phyloP scores from a whole-genome alignment of 225 moss, liverwort and hornwort species.

The Physcomitrium patens region DNA sequence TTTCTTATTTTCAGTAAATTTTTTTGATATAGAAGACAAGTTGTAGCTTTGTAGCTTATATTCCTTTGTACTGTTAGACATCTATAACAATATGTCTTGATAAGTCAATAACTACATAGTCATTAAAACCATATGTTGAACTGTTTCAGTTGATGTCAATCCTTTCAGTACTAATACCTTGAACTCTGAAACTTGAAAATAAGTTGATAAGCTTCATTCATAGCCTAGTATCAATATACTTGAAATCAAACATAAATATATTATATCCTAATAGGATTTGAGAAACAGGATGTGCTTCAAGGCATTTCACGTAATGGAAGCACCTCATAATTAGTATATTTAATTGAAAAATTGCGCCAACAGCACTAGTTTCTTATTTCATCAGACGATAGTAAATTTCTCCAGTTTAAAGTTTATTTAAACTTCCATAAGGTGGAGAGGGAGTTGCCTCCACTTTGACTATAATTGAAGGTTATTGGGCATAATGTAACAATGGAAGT shows the following conservation, averaged over 20 bases:
- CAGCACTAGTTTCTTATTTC: too few species aligned
- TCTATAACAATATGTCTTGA: background rate
- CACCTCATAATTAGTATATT: too few species aligned
- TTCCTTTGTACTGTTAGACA: background rate
- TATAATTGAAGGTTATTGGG: too few species aligned
- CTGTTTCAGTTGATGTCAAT: constrained; percentile 1
- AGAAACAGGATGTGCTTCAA: too few species aligned
- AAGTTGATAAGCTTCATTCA: background rate
- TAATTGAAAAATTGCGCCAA: too few species aligned
- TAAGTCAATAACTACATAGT: background rate
- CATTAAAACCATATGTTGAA: background rate
- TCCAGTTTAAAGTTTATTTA: too few species aligned
- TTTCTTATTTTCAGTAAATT: background rate
- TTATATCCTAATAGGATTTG: background rate
- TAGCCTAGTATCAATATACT: background rate
- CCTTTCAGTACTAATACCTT: constrained; percentile 4
- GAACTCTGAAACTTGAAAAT: background rate
- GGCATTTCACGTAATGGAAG: too few species aligned
- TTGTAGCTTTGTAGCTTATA: background rate
- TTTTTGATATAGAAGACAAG: background rate
- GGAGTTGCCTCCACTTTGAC: too few species aligned
- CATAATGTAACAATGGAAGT: too few species aligned
- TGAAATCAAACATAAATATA: constrained; percentile 6
- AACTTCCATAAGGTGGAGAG: too few species aligned
- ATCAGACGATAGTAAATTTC: too few species aligned